Conservation (phyloP, 2,329 filamentous ascomycete species). For the Aureobasidium leucospermi region DNA sequence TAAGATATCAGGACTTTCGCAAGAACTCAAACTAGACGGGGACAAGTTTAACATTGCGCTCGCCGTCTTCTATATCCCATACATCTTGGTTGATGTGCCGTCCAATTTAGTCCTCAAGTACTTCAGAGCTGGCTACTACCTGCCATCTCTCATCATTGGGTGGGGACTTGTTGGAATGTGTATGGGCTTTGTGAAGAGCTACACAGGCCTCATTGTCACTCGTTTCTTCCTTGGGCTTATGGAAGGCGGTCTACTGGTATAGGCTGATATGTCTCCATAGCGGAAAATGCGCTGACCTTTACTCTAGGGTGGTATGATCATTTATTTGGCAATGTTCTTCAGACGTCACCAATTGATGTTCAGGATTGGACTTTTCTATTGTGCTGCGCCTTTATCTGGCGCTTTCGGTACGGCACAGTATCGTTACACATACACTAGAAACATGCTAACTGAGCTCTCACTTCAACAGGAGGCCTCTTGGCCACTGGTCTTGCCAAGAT, state of each 20-base stretch:
- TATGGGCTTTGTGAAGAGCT: conserved; percentile 36
- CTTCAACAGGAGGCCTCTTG: conserved; percentile 26
- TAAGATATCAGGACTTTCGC: conserved; percentile 34
- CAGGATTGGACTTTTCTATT: conserved; percentile 33
- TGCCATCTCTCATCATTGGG: conserved; percentile 32
- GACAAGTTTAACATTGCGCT: conserved; percentile 38
- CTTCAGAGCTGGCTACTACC: conserved; percentile 34
- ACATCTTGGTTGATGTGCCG: conserved; percentile 32
- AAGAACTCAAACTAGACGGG: conserved; percentile 33
- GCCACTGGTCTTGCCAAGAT: conserved; percentile 37
- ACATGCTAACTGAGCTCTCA: too few relatives aligned
- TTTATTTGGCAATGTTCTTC: conserved; percentile 39
- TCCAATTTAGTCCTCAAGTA: conserved; percentile 29
- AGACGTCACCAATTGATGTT: conserved; percentile 34
- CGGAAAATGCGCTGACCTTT: not conserved
- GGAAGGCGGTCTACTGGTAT: conserved; percentile 32
- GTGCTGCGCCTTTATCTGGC: conserved; percentile 24
- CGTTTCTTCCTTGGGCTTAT: conserved; percentile 35
- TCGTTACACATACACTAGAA: too few relatives aligned
- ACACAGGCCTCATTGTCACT: conserved; percentile 33
- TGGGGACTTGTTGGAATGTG: conserved; percentile 35
- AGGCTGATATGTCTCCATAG: not conserved
- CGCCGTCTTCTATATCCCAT: conserved; percentile 39
- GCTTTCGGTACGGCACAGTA: conserved; percentile 28
- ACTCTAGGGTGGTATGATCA: conserved; percentile 23